Conservation (phyloP, 352 stramenopile genomes). For the Peronosclerospora sorghi region DNA sequence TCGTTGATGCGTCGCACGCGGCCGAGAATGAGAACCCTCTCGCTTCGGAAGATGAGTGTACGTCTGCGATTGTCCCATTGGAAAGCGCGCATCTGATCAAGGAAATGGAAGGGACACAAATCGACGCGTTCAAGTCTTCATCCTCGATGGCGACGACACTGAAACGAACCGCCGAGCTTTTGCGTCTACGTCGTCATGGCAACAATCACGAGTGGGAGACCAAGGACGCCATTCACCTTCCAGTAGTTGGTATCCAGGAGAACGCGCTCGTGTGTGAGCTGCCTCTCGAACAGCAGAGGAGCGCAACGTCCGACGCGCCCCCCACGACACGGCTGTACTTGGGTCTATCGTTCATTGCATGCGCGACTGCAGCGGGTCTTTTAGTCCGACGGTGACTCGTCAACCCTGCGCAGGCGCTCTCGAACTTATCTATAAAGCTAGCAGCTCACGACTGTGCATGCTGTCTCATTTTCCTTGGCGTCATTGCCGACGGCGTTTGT, state of each 20-base stretch:
- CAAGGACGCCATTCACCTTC: conserved; percentile 5
- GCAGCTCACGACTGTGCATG: no score
- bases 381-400: conserved; percentile 28
- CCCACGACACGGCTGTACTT: conserved; percentile 29
- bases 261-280: conserved; percentile 1
- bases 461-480: no score
- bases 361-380: conserved; percentile 31
- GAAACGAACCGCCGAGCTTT: conserved; percentile 1
- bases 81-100: neutral
- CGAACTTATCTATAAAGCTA: no score
- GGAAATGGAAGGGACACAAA: neutral
- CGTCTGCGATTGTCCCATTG: neutral
- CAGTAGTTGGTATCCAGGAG: conserved; percentile 1
- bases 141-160: neutral
- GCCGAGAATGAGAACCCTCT: neutral
- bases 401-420: no score
- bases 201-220: conserved; percentile 6
- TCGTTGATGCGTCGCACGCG: neutral
- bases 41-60: neutral
- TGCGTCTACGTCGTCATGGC: conserved; percentile 7
- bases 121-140: no score
- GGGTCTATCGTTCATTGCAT: conserved; percentile 40
- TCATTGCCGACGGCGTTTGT: conserved; percentile 16
- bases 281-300: conserved; percentile 13
- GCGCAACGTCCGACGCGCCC: conserved; percentile 3